Percentiles rank a stretch among this genome's conserved stretches.
Evolutionary conservation across 768 basidiomycete species (phyloP).

Genomic region (Naganishia kalamii): DNA sequence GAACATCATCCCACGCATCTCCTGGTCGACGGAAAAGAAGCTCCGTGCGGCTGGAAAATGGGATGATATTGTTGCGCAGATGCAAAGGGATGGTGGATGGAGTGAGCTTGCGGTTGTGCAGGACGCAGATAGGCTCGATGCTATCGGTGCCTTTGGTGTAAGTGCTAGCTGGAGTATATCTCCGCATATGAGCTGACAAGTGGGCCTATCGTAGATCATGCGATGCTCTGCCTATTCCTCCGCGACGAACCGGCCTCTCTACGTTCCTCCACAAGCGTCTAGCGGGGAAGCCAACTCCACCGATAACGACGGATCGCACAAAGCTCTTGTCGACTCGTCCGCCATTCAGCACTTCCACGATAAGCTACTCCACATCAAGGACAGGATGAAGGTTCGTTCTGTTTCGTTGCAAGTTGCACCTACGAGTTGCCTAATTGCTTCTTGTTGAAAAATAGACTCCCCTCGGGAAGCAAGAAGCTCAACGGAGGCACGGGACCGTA

Average conservation of each 20-base stretch:
- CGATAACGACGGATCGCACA: constrained; percentile 37
- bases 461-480: constrained; percentile 62
- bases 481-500: constrained; percentile 66
- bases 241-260: constrained; percentile 51
- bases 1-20: constrained; percentile 66
- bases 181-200: too few relatives aligned
- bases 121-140: constrained; percentile 71
- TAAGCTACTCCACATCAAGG: constrained; percentile 69
- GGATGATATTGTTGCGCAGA: constrained; percentile 34
- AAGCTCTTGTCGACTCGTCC: constrained; percentile 45
- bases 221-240: constrained; percentile 64
- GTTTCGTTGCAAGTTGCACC: background rate
- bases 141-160: constrained; percentile 71
- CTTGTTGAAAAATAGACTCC: constrained; percentile 51
- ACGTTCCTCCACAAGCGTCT: constrained; percentile 17
- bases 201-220: constrained; percentile 65
- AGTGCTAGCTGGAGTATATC: constrained; percentile 7
- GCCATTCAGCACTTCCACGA: constrained; percentile 80
- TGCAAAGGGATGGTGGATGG: constrained; percentile 51
- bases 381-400: constrained; percentile 57
- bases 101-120: constrained; percentile 74
- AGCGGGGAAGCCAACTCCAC: background rate
- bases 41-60: constrained; percentile 56
- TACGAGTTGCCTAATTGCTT: background rate
- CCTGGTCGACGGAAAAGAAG: constrained; percentile 76